Evolutionary conservation across 2,329 filamentous ascomycete species (phyloP).

Genomic region (Purpureocillium takamizusanense): DNA sequence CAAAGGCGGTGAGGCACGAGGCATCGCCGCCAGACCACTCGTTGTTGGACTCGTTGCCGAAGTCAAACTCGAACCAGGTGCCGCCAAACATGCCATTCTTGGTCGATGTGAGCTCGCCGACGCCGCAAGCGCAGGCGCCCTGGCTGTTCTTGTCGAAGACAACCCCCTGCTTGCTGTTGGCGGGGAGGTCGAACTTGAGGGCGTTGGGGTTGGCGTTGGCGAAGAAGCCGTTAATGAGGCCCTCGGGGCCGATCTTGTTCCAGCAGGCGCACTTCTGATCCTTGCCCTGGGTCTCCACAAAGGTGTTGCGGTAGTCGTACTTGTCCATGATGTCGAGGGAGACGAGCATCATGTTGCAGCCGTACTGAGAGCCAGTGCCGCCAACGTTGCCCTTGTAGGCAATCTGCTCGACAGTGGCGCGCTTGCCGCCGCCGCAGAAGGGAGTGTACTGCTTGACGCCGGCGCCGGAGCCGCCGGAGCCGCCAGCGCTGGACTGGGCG

Average conservation of each 20-base stretch:
- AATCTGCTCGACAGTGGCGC: conserved; percentile 36
- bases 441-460: conserved; percentile 9
- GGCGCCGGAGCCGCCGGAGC: conserved; percentile 7
- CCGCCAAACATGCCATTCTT: conserved; percentile 29
- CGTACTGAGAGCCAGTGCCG: conserved; percentile 30
- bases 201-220: conserved; percentile 24
- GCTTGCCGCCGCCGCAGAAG: conserved; percentile 33
- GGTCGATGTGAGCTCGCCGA: conserved; percentile 23
- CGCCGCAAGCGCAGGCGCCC: conserved; percentile 36
- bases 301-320: conserved; percentile 36
- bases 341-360: conserved; percentile 44
- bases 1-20: conserved; percentile 36
- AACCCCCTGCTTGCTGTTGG: conserved; percentile 27
- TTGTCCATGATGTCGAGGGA: conserved; percentile 20
- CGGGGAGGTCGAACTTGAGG: conserved; percentile 30
- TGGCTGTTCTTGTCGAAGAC: conserved; percentile 38
- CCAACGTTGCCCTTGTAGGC: conserved; percentile 39
- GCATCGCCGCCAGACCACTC: conserved; percentile 42
- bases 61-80: conserved; percentile 43
- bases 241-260: conserved; percentile 42
- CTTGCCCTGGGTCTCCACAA: conserved; percentile 26
- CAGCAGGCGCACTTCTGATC: conserved; percentile 32
- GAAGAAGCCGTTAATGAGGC: conserved; percentile 40
- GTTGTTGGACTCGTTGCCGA: conserved; percentile 33
- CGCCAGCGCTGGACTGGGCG: not conserved